Evolutionary conservation across 2,329 filamentous ascomycete species (phyloP).

Genomic region (Xylariaceae sp.): DNA sequence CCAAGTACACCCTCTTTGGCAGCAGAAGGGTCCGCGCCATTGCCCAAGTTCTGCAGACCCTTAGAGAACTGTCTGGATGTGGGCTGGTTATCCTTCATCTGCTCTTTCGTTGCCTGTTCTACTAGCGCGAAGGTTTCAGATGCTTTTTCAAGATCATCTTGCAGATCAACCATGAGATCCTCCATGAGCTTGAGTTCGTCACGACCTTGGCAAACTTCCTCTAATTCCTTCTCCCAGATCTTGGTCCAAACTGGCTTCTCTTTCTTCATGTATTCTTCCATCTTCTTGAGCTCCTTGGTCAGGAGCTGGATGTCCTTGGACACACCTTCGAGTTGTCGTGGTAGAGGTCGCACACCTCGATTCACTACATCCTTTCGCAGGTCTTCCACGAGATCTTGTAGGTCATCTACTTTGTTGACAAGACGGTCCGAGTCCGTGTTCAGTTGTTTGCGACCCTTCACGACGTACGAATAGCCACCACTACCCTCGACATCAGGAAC

Average conservation of each 20-base stretch:
- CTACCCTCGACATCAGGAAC: slow-evolving; percentile 71
- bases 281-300: slow-evolving; percentile 82
- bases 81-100: slow-evolving; percentile 72
- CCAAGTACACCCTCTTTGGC: slow-evolving; percentile 90
- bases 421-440: slow-evolving; percentile 85
- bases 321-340: slow-evolving; percentile 83
- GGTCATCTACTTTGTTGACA: slow-evolving; percentile 87
- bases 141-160: slow-evolving; percentile 93
- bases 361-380: slow-evolving; percentile 94
- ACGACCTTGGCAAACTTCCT: slow-evolving; percentile 91
- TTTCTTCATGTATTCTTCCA: slow-evolving; percentile 84
- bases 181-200: slow-evolving; percentile 96
- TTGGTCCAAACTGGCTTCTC: slow-evolving; percentile 98
- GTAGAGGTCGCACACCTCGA: slow-evolving; percentile 85
- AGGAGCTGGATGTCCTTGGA: slow-evolving; percentile 81
- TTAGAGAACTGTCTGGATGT: slow-evolving; percentile 47
- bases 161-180: slow-evolving; percentile 85
- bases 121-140: slow-evolving; percentile 90
- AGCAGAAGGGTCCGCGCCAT: slow-evolving; percentile 63
- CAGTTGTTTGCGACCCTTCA: slow-evolving; percentile 79
- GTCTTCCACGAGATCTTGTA: slow-evolving; percentile 96
- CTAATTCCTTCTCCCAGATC: slow-evolving; percentile 97
- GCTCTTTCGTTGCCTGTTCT: slow-evolving; percentile 97
- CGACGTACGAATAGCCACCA: slow-evolving; percentile 81
- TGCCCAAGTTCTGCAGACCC: slow-evolving; percentile 50